phyloP scores from a whole-genome alignment of 306 rosid genomes.

The Lupinus albus region DNA sequence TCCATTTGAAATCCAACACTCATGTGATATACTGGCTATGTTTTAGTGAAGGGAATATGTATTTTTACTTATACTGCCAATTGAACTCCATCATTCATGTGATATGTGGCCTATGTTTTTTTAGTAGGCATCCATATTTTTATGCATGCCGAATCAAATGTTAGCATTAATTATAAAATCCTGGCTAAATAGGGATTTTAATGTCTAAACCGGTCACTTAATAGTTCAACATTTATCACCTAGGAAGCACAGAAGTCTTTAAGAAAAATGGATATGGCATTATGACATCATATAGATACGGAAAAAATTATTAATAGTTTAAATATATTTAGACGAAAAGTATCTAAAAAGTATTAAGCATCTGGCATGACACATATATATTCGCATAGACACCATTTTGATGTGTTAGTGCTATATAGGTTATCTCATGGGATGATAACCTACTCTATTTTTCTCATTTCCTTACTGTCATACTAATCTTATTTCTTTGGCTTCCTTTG shows the following conservation, averaged over 20 bases:
- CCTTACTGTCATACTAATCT: constrained; percentile 32
- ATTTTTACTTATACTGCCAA: background rate
- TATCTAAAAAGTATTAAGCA: no score
- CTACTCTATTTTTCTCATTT: background rate
- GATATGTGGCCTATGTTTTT: constrained; percentile 26
- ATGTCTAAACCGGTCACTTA: constrained; percentile 24
- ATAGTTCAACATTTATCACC: background rate
- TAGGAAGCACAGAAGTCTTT: no score
- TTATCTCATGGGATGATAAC: constrained; percentile 13
- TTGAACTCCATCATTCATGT: background rate
- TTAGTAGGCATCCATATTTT: constrained; percentile 6
- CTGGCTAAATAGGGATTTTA: background rate
- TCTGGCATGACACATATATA: no score
- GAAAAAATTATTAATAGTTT: no score
- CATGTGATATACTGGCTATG: constrained; percentile 1
- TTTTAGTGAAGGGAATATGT: constrained; percentile 15
- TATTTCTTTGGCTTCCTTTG: constrained; percentile 16
- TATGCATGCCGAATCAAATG: constrained; percentile 21
- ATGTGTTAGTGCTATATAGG: no score
- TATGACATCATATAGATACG: no score
- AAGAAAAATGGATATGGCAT: no score
- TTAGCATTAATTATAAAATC: constrained; percentile 14
- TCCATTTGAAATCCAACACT: background rate
- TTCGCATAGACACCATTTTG: no score
- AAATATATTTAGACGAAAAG: no score